Percentiles rank a stretch among this genome's conserved stretches.
Evolutionary conservation across 2,329 filamentous ascomycete genomes (phyloP).

Genomic region (Bipolaris victoriae): DNA sequence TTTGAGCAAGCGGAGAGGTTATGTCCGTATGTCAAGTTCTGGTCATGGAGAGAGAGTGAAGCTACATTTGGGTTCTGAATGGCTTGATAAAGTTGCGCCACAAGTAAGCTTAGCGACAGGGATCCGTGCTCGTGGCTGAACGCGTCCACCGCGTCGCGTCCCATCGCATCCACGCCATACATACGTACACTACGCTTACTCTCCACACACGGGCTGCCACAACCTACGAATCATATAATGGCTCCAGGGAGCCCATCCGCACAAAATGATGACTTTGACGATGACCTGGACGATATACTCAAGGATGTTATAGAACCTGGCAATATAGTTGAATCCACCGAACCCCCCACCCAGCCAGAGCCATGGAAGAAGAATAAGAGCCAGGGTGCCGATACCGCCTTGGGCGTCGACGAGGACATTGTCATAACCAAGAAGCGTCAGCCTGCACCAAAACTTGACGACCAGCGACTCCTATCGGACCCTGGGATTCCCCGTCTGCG

Average conservation of each 20-base stretch:
- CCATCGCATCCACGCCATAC: neutral
- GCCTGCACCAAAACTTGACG: constrained; percentile 86
- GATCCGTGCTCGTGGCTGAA: constrained; percentile 21
- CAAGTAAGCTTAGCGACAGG: constrained; percentile 6
- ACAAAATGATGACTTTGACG: constrained; percentile 40
- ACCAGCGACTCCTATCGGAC: constrained; percentile 78
- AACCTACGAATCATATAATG: constrained; percentile 21
- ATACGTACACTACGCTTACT: neutral
- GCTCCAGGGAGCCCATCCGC: constrained; percentile 21
- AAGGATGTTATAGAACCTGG: constrained; percentile 72
- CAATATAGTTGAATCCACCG: constrained; percentile 49
- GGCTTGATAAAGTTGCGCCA: constrained; percentile 20
- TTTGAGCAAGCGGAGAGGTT: neutral
- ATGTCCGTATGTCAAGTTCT: neutral
- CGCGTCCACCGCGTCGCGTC: constrained; percentile 24
- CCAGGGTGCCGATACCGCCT: constrained; percentile 51
- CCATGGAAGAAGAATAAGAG: constrained; percentile 21
- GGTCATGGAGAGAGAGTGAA: constrained; percentile 1
- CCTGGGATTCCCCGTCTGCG: constrained; percentile 84
- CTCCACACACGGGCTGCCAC: neutral
- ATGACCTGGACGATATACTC: constrained; percentile 71
- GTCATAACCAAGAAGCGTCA: constrained; percentile 77
- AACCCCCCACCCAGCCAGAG: constrained; percentile 26
- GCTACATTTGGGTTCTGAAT: constrained; percentile 10
- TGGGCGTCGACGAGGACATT: constrained; percentile 88